These are phyloP conservation scores for Rhamnella rubrinervis DNA, from an alignment of 331 rosid species.

Conservation along the genomic window DNA sequence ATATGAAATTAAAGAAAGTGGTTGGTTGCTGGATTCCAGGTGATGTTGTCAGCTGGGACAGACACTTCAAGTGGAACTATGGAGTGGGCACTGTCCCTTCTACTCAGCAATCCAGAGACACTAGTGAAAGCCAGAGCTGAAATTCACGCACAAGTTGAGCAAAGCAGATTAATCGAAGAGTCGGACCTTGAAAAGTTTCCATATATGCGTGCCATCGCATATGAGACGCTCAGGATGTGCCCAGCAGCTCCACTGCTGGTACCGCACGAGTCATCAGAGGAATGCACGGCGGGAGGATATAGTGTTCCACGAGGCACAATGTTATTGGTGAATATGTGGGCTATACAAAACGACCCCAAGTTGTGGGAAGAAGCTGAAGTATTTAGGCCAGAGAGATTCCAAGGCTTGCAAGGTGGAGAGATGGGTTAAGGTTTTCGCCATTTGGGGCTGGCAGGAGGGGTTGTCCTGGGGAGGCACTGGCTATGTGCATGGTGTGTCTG, in stretches of 20 bases:
- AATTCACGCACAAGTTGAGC: conserved; percentile 22
- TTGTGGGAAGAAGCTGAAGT: conserved; percentile 23
- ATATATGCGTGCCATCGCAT: conserved; percentile 22
- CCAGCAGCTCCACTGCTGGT: conserved; percentile 26
- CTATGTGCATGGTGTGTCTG: conserved; percentile 16
- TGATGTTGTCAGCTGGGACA: conserved; percentile 33
- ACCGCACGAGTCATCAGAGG: conserved; percentile 39
- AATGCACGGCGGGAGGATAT: conserved; percentile 27
- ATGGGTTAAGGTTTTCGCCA: conserved; percentile 24
- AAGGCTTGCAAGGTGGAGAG: conserved; percentile 2
- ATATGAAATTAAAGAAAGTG: not conserved
- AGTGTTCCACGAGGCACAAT: conserved; percentile 35
- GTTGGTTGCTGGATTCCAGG: conserved; percentile 4
- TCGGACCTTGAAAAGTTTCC: conserved; percentile 32
- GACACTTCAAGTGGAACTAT: conserved; percentile 33
- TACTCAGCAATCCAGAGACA: conserved; percentile 34
- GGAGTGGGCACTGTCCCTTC: conserved; percentile 40
- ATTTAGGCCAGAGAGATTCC: conserved; percentile 42
- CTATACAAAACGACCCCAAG: conserved; percentile 34
- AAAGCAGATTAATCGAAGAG: conserved; percentile 25
- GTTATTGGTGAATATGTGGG: conserved; percentile 41
- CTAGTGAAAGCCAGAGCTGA: conserved; percentile 26
- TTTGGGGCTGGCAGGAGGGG: conserved; percentile 46
- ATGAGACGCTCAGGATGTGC: conserved; percentile 34
- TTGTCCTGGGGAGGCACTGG: conserved; percentile 35